Conservation (phyloP, 768 basidiomycete genomes). For the Hebeloma cylindrosporum region DNA sequence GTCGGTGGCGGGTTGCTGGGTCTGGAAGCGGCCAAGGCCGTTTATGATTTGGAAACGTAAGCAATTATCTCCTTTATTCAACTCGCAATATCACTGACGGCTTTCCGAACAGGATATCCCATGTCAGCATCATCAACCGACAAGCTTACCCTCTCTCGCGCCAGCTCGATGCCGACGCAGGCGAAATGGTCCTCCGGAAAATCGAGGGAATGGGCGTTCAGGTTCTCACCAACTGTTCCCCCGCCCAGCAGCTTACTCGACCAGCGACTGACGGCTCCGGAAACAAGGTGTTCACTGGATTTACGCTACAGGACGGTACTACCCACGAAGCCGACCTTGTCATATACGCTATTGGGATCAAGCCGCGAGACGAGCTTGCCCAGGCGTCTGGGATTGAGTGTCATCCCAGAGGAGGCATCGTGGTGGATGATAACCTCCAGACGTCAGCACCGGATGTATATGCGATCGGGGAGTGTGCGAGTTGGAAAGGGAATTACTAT, state of each 20-base stretch:
- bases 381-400: conserved; percentile 50
- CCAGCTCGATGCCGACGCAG: conserved; percentile 32
- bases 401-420: conserved; percentile 51
- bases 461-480: conserved; percentile 77
- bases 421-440: conserved; percentile 54
- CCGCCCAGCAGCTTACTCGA: conserved; percentile 34
- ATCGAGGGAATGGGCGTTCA: conserved; percentile 52
- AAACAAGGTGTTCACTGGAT: conserved; percentile 39
- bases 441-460: conserved; percentile 62
- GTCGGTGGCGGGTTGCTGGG: conserved; percentile 74
- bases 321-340: conserved; percentile 52
- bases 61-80: conserved; percentile 19
- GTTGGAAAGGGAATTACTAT: conserved; percentile 66
- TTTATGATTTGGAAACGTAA: conserved; percentile 61
- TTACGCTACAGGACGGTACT: conserved; percentile 49
- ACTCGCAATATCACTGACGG: conserved; percentile 22
- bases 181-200: conserved; percentile 18
- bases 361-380: conserved; percentile 69
- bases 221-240: conserved; percentile 47
- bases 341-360: conserved; percentile 70
- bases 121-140: too few species aligned
- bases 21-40: conserved; percentile 73
- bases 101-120: too few species aligned
- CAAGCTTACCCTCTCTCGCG: too few species aligned
- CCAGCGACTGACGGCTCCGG: conserved; percentile 24